These are phyloP conservation scores for Hypholoma sublateritium DNA, from an alignment of 768 basidiomycete genomes.

Conservation along the genomic window DNA sequence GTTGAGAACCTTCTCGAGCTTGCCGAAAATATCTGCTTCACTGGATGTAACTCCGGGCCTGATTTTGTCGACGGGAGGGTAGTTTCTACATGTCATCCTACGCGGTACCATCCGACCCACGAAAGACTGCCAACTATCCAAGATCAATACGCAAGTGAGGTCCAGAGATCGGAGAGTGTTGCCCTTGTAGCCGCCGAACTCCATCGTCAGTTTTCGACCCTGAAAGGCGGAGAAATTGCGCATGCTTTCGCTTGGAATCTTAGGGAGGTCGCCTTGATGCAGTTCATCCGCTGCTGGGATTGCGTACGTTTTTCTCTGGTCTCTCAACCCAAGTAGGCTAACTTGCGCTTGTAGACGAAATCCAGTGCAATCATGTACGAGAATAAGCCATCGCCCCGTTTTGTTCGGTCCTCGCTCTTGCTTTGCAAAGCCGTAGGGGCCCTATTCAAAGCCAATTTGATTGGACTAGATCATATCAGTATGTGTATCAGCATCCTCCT, in stretches of 20 bases:
- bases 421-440: constrained; percentile 17
- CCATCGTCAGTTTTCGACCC: constrained; percentile 2
- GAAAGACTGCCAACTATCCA: neutral
- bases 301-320: constrained; percentile 6
- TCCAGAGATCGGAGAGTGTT: neutral
- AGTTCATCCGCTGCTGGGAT: constrained; percentile 17
- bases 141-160: neutral
- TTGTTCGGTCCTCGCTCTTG: constrained; percentile 18
- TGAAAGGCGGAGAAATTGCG: constrained; percentile 7
- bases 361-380: constrained; percentile 9
- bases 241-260: constrained; percentile 17
- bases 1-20: constrained; percentile 15
- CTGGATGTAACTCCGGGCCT: constrained; percentile 5
- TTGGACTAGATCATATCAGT: constrained; percentile 16
- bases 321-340: neutral
- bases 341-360: constrained; percentile 3
- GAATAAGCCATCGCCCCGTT: constrained; percentile 3
- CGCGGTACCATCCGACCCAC: constrained; percentile 1
- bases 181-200: constrained; percentile 1
- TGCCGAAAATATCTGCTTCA: constrained; percentile 8
- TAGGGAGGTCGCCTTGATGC: constrained; percentile 14
- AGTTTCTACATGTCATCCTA: neutral
- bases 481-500: constrained; percentile 19
- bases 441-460: constrained; percentile 14
- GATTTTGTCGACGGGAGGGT: neutral